A percentile compares a stretch with the other conserved stretches of the same genome.
These are phyloP conservation scores for Phytopythium ostracodes DNA, from an alignment of 352 stramenopile species.

Conservation along the genomic window DNA sequence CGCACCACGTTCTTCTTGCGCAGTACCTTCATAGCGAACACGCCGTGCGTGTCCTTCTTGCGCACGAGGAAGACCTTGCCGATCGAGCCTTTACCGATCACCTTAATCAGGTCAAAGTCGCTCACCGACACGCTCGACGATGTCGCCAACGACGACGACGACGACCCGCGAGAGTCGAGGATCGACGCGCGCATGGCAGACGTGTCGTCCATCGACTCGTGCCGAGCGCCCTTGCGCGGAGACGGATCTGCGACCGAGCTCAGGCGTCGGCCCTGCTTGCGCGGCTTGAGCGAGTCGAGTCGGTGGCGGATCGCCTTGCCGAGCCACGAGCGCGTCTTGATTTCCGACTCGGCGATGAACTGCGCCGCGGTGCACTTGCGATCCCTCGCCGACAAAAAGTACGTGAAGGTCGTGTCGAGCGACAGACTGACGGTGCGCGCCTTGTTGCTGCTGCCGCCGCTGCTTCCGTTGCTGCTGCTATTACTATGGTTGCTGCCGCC, in stretches of 20 bases:
- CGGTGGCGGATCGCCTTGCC: conserved; percentile 59
- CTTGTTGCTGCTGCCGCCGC: conserved; percentile 64
- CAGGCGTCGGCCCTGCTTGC: conserved; percentile 48
- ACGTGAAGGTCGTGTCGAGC: conserved; percentile 69
- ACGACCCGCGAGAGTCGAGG: conserved; percentile 11
- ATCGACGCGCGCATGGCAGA: conserved; percentile 58
- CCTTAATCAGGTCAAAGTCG: conserved; percentile 82
- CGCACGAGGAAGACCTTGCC: conserved; percentile 89
- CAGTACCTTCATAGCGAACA: conserved; percentile 99
- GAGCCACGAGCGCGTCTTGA: conserved; percentile 54
- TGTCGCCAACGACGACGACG: conserved; percentile 18
- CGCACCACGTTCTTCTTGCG: conserved; percentile 94
- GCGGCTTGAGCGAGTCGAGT: conserved; percentile 60
- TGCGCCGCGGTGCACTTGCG: conserved; percentile 37
- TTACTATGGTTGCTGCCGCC: conserved; percentile 8
- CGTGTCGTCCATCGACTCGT: conserved; percentile 32
- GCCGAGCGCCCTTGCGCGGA: conserved; percentile 37
- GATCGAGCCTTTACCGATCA: conserved; percentile 82
- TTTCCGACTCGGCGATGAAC: conserved; percentile 64
- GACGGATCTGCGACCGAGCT: conserved; percentile 24
- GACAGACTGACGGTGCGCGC: conserved; percentile 69
- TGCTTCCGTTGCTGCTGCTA: conserved; percentile 32
- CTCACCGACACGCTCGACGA: conserved; percentile 64
- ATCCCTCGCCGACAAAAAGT: conserved; percentile 60
- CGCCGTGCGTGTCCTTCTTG: conserved; percentile 84